Conservation (phyloP, 2,329 filamentous ascomycete species). For the Pezicula radicicola region DNA sequence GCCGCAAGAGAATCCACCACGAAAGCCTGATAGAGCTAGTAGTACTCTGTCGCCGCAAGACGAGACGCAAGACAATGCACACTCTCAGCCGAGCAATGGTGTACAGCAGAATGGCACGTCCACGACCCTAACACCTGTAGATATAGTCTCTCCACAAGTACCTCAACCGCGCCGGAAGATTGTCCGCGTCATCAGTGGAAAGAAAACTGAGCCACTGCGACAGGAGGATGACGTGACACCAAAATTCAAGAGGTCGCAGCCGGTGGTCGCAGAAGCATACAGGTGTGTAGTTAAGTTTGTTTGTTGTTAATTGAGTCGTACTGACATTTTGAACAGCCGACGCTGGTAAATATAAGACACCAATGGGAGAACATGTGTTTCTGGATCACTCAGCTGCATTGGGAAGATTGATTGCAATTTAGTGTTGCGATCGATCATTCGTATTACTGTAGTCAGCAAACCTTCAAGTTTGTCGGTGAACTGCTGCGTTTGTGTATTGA, state of each 20-base stretch:
- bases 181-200: slow-evolving; percentile 9
- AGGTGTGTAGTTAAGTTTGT: slow-evolving; percentile 18
- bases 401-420: slow-evolving; percentile 2
- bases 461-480: slow-evolving; percentile 23
- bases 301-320: slow-evolving; percentile 10
- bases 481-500: slow-evolving; percentile 9
- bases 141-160: slow-evolving; percentile 23
- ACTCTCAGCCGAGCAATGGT: neutral
- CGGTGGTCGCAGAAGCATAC: slow-evolving; percentile 37
- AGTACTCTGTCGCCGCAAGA: neutral
- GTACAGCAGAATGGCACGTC: slow-evolving; percentile 6
- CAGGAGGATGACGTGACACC: slow-evolving; percentile 29
- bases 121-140: slow-evolving; percentile 24
- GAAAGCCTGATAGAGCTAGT: neutral
- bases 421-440: slow-evolving; percentile 21
- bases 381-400: neutral
- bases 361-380: neutral
- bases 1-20: neutral
- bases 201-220: slow-evolving; percentile 21
- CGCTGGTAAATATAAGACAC: slow-evolving; percentile 31
- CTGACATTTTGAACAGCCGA: slow-evolving; percentile 24
- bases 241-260: slow-evolving; percentile 33
- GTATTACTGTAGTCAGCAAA: slow-evolving; percentile 9
- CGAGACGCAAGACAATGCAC: neutral
- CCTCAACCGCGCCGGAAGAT: slow-evolving; percentile 9